A percentile compares a stretch with the other conserved stretches of the same genome.
Conservation (phyloP, 2,329 filamentous ascomycete species). For the Tolypocladium nubicola region DNA sequence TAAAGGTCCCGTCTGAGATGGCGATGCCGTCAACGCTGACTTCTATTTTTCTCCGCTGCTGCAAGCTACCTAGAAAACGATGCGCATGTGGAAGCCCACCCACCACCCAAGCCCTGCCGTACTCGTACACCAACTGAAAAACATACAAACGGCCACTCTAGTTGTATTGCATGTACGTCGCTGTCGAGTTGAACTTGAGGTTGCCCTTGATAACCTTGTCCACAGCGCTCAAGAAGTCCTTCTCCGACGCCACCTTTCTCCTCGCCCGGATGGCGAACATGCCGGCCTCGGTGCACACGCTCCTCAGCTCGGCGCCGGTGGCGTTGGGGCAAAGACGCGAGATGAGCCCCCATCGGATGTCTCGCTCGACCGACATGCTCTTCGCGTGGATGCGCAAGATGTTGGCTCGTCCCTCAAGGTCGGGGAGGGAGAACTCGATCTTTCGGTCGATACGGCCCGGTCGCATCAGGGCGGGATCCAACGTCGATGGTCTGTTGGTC, state of each 20-base stretch:
- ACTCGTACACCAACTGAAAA: slow-evolving; percentile 24
- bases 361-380: slow-evolving; percentile 98
- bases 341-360: slow-evolving; percentile 98
- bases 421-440: slow-evolving; percentile 95
- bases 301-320: slow-evolving; percentile 89
- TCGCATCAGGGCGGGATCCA: slow-evolving; percentile 95
- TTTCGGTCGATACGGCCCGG: slow-evolving; percentile 96
- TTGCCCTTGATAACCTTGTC: slow-evolving; percentile 99
- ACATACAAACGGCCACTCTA: slow-evolving; percentile 35
- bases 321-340: slow-evolving; percentile 94
- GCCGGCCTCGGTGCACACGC: slow-evolving; percentile 93
- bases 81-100: slow-evolving; percentile 12
- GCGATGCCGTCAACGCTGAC: slow-evolving; percentile 4
- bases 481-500: slow-evolving; percentile 88
- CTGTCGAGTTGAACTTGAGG: slow-evolving; percentile 98
- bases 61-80: slow-evolving; percentile 8
- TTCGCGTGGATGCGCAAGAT: slow-evolving; percentile 98
- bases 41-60: slow-evolving; percentile 5
- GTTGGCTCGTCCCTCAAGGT: slow-evolving; percentile 94
- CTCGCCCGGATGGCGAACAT: slow-evolving; percentile 96
- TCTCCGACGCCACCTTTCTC: slow-evolving; percentile 96
- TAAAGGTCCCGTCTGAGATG: neutral
- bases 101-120: slow-evolving; percentile 12
- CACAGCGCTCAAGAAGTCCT: slow-evolving; percentile 94
- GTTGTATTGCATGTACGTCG: slow-evolving; percentile 98